Evolutionary conservation across 1,284 basidiomycete genomes (phyloP), one percentile per base, ranked within the genome.

Genomic region (Trichosporon coremiiforme): DNA sequence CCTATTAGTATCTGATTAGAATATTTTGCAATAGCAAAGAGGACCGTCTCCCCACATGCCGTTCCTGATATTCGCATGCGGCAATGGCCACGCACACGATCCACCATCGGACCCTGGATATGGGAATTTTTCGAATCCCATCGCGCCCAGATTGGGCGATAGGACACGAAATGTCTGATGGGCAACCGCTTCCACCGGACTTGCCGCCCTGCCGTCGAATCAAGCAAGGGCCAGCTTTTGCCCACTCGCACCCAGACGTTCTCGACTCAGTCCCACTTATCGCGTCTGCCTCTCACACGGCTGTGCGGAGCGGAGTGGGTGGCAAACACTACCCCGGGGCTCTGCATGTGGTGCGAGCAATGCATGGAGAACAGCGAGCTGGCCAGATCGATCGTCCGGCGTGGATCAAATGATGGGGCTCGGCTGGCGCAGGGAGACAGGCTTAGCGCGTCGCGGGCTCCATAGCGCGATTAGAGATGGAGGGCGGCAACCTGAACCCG

Each of bases 21-120:
- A 9, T 45, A 0, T n/a, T 45, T 17, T 45, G 50, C 4, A 17
- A 53, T 53, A 2, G 10, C 25, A 25, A 25, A 25, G 25, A 25
- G 25, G 15, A 2, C 4, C 7, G 15, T n/a, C 50, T 22, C 50
- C 50, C 50, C 50, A 53, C 50, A 53, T 53, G 50, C 10, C 20
- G 20, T 22, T 53, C 50, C 50, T 53, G n/a, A 9, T 7, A 5
- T 53, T 53, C 20, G 50, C 50, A 53, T 53, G 50, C 50, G 50
- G 50, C 50, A 53, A 53, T 53, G 50, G 50, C 50, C 50, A 53
- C 50, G 50, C 50, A 53, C 50, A 10, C 50, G 50, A 53, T 20
- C n/a, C 50, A 20, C 50, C 20, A 35, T 17, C 2, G 9, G 50
- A 53, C 50, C 50, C 50, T 53, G 50, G 10, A 20, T 25, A 7